phyloP scores from a whole-genome alignment of 345 rosid genomes.

The Aegle marmelos region DNA sequence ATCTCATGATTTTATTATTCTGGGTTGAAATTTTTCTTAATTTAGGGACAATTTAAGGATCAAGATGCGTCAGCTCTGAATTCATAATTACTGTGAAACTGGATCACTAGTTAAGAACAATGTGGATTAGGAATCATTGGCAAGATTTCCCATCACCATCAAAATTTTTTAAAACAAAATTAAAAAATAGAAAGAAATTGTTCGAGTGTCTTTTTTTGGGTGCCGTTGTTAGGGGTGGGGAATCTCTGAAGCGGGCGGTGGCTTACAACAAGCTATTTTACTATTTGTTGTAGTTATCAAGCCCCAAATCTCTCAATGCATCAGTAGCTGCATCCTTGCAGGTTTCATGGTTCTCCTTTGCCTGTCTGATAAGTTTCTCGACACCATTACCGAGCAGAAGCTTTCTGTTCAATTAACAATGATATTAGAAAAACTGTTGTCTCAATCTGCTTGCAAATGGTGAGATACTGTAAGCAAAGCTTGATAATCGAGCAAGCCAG shows the following conservation, averaged over 20 bases:
- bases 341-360: slow-evolving; percentile 63
- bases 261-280: slow-evolving; percentile 26
- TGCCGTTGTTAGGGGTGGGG: no score
- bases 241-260: no score
- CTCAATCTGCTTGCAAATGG: background rate
- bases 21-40: no score
- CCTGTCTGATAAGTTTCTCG: slow-evolving; percentile 67
- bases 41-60: no score
- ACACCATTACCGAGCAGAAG: slow-evolving; percentile 66
- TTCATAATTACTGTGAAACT: no score
- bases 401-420: slow-evolving; percentile 37
- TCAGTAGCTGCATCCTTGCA: slow-evolving; percentile 84
- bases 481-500: background rate
- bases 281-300: slow-evolving; percentile 71
- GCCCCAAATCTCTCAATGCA: slow-evolving; percentile 87
- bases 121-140: no score
- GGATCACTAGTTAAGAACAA: no score
- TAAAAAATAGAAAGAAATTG: no score
- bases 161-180: no score
- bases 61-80: no score
- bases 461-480: background rate
- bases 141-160: no score
- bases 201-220: no score
- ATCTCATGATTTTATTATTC: background rate
- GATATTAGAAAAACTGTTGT: background rate